Base-by-base conservation (phyloP, 371 early-diverging fungal species). In the Apophysomyces ossiformis region DNA sequence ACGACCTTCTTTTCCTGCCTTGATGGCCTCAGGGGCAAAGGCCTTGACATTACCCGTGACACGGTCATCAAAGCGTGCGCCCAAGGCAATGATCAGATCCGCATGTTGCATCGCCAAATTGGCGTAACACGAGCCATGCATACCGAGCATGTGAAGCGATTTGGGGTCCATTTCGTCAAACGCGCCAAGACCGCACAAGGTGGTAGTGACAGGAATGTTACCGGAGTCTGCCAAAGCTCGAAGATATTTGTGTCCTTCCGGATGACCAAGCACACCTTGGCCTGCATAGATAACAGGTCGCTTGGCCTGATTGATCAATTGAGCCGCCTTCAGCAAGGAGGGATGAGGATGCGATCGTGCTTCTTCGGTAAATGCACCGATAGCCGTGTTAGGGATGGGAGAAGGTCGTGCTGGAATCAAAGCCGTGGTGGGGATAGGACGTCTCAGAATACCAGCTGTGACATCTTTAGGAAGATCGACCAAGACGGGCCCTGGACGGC, bases 381-480 rank as follows among this genome's bases (percentile, higher is more conserved):
- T 60, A 26, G 85, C 79, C 21, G 85, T 78, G 63, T 86, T 84
- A 50, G 82, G 83, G 37, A 82, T 75, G 18, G 75, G 58, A 12
- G 84, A 77, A 35, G 87, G 86, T 61, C 85, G 90, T 62, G 85
- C 85, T 57, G 92, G 95, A 68, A 84, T 86, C 65, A 78, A 69
- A 15, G 88, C 77, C 41, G 86, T 88, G 44, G 89, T 86, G 15
- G 90, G 89, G 63, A 96, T 96, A 45, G 96, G 88, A 64, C 90
- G 90, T 64, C 84, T 91, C 54, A 98, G 81, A 36, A 94, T 86
- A 59, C 90, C 91, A 47, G 96, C 99, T 1, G 97, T 97, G 58
- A 98, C 92, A 79, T 98, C 96, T 79, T 97, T 98, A 67, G 99
- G 99, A 64, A 98, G 82, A 79, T 98, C 99, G 9, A 98, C 96